A percentile compares a stretch with the other conserved stretches of the same genome.
Conservation (phyloP, 208 protist genomes). For the Phytomonas sp. region DNA sequence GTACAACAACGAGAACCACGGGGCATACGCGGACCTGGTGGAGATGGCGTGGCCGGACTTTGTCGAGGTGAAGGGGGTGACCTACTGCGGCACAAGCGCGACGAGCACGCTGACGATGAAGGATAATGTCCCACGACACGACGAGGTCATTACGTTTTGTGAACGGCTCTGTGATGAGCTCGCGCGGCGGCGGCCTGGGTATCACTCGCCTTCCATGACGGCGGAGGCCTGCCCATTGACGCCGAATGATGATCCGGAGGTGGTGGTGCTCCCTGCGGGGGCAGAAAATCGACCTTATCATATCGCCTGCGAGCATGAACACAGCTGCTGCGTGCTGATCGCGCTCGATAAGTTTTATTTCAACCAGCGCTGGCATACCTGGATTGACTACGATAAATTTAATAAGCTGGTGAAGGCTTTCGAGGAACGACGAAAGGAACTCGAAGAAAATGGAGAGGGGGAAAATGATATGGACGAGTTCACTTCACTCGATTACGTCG, state of each 20-base stretch:
- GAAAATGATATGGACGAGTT: conserved; percentile 21
- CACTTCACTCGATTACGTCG: conserved; percentile 70
- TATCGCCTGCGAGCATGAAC: conserved; percentile 88
- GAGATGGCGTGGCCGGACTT: conserved; percentile 89
- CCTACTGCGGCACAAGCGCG: conserved; percentile 86
- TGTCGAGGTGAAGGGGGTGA: conserved; percentile 94
- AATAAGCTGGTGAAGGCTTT: conserved; percentile 26
- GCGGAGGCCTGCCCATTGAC: not conserved
- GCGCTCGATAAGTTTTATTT: conserved; percentile 79
- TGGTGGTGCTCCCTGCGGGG: not conserved
- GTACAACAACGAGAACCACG: conserved; percentile 82
- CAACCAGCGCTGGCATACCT: conserved; percentile 78
- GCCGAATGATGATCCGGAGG: too few species aligned
- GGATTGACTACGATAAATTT: conserved; percentile 89
- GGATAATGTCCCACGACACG: conserved; percentile 90
- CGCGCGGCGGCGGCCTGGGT: conserved; percentile 28
- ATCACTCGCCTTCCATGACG: conserved; percentile 18
- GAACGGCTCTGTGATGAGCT: conserved; percentile 47
- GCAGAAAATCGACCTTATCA: conserved; percentile 40
- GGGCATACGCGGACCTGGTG: conserved; percentile 82
- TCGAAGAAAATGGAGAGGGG: not conserved
- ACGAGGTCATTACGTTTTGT: conserved; percentile 91
- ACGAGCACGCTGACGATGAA: conserved; percentile 88
- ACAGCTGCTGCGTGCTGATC: conserved; percentile 90
- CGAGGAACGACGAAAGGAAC: conserved; percentile 18